Percentiles rank a stretch among this genome's conserved stretches.
Evolutionary conservation across 306 rosid genomes (phyloP).

Genomic region (Cicer arietinum): DNA sequence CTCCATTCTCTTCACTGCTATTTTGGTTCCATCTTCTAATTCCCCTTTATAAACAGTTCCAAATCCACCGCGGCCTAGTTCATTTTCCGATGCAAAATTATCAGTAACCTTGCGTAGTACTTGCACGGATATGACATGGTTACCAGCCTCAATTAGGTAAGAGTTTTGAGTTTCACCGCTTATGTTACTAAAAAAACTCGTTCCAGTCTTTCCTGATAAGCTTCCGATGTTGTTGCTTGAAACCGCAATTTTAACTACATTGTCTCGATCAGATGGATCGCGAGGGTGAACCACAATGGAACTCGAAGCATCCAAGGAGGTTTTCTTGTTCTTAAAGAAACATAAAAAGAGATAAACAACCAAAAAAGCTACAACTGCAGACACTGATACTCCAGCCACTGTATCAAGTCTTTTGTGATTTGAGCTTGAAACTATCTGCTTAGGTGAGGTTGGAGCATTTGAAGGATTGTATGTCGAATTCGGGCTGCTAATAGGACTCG

Average conservation of each 20-base stretch:
- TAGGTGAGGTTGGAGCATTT: constrained; percentile 42
- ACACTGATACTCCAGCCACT: constrained; percentile 46
- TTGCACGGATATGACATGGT: constrained; percentile 66
- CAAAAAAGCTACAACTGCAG: constrained; percentile 42
- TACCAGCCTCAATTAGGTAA: constrained; percentile 60
- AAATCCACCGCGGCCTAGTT: constrained; percentile 86
- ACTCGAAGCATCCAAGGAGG: constrained; percentile 49
- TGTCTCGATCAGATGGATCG: constrained; percentile 62
- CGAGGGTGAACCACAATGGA: constrained; percentile 73
- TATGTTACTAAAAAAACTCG: constrained; percentile 51
- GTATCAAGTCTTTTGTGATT: constrained; percentile 43
- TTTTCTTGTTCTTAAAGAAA: constrained; percentile 56
- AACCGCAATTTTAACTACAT: constrained; percentile 63
- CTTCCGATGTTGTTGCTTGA: constrained; percentile 56
- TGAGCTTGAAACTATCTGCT: constrained; percentile 39
- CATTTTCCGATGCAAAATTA: constrained; percentile 65
- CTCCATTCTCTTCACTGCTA: constrained; percentile 94
- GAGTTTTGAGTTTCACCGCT: constrained; percentile 63
- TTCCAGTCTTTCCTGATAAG: constrained; percentile 60
- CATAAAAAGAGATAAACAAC: constrained; percentile 48
- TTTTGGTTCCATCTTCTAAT: constrained; percentile 70
- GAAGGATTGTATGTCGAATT: constrained; percentile 45
- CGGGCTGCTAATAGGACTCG: constrained; percentile 39
- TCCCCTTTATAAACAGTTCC: constrained; percentile 89
- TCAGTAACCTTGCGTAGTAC: constrained; percentile 72